A percentile compares a stretch with the other conserved stretches of the same genome.
Conservation (phyloP, 176 grass and related monocot genomes). For the Avena eriantha region DNA sequence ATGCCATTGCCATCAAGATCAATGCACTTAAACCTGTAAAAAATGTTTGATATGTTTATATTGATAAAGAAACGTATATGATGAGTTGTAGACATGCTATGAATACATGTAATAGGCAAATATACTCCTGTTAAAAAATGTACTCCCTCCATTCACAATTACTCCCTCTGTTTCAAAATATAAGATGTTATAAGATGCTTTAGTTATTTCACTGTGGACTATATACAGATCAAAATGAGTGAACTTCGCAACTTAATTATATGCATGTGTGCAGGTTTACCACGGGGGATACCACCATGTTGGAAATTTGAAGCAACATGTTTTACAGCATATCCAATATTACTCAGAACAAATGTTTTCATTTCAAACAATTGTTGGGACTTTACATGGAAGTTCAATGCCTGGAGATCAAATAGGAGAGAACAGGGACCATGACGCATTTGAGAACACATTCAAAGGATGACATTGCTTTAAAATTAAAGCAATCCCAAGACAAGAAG, state of each 20-base stretch:
- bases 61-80: slow-evolving; percentile 13
- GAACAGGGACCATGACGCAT: neutral
- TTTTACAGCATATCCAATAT: neutral
- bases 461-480: slow-evolving; percentile 12
- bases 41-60: slow-evolving; percentile 28
- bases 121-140: neutral
- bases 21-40: slow-evolving; percentile 98
- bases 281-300: neutral
- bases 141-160: too few species aligned
- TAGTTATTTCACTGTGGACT: too few species aligned
- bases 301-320: neutral
- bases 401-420: neutral
- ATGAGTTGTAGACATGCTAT: slow-evolving; percentile 10
- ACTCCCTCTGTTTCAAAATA: too few species aligned
- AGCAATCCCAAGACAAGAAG: slow-evolving; percentile 7
- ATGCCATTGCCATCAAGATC: slow-evolving; percentile 99
- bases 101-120: neutral
- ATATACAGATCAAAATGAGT: too few species aligned
- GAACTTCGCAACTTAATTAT: neutral
- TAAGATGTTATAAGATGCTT: too few species aligned
- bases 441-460: slow-evolving; percentile 15
- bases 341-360: neutral
- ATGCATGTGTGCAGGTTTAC: neutral
- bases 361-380: neutral
- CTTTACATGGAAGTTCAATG: neutral